These are phyloP conservation scores for Punctularia strigosozonata DNA, from an alignment of 768 basidiomycete genomes.

Conservation along the genomic window DNA sequence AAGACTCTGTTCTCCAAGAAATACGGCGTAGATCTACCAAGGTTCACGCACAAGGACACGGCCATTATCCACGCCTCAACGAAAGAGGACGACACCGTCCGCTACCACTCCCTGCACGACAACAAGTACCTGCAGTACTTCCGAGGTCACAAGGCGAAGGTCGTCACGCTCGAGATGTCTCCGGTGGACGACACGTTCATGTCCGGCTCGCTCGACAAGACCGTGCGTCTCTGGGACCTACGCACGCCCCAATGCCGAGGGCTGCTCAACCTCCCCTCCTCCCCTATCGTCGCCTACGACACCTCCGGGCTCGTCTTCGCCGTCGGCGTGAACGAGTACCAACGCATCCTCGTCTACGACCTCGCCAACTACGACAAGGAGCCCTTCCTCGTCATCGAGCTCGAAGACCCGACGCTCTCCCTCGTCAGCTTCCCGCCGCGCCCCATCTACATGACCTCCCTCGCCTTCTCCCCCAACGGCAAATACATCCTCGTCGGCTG, in stretches of 20 bases:
- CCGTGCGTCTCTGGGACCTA: conserved; percentile 93
- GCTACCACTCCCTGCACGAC: conserved; percentile 92
- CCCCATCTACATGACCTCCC: conserved; percentile 81
- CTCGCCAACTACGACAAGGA: conserved; percentile 81
- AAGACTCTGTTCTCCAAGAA: conserved; percentile 88
- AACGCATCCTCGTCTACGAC: conserved; percentile 79
- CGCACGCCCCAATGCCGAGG: conserved; percentile 71
- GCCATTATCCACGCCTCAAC: conserved; percentile 86
- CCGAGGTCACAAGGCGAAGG: conserved; percentile 83
- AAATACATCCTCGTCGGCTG: conserved; percentile 89
- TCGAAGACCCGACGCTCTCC: conserved; percentile 71
- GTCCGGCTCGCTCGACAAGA: conserved; percentile 89
- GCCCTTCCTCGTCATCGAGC: conserved; percentile 74
- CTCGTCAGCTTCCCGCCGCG: conserved; percentile 79
- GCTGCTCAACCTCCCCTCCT: conserved; percentile 58
- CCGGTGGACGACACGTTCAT: conserved; percentile 94
- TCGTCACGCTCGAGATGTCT: conserved; percentile 83
- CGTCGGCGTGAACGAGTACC: conserved; percentile 73
- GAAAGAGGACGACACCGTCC: conserved; percentile 88
- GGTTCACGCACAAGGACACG: conserved; percentile 87
- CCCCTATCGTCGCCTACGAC: conserved; percentile 80
- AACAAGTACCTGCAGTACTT: conserved; percentile 96
- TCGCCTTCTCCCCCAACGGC: conserved; percentile 84
- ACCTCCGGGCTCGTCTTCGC: conserved; percentile 75
- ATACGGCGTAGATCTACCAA: conserved; percentile 89